These are phyloP conservation scores for Pseudoturritis turrita DNA, from an alignment of 345 rosid genomes.

Conservation along the genomic window DNA sequence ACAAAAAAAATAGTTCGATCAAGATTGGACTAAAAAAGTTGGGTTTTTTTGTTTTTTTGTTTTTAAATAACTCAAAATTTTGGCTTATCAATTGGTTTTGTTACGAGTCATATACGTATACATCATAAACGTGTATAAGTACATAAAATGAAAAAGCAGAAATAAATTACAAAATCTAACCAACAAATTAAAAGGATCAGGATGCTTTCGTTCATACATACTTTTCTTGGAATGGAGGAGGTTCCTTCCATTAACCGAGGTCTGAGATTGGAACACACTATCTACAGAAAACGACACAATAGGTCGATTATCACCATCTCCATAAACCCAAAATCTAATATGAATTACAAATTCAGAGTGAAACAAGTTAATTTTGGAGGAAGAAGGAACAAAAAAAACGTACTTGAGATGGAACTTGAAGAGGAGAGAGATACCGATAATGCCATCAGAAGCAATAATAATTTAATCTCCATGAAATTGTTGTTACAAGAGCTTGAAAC, in stretches of 20 bases:
- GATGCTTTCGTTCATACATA: constrained; percentile 21
- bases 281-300: constrained; percentile 35
- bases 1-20: not conserved
- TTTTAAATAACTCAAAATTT: not conserved
- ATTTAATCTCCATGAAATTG: too few relatives aligned
- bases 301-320: not conserved
- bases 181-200: not conserved
- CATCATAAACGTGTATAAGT: not conserved
- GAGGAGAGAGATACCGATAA: constrained; percentile 25
- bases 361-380: not conserved
- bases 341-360: not conserved
- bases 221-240: constrained; percentile 71
- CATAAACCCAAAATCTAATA: not conserved
- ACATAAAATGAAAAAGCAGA: not conserved
- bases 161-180: not conserved
- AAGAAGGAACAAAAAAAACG: not conserved
- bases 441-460: constrained; percentile 22
- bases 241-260: constrained; percentile 41
- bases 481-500: too few relatives aligned
- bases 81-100: not conserved
- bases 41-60: not conserved
- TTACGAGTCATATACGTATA: not conserved
- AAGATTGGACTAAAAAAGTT: not conserved
- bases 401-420: constrained; percentile 45
- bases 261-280: constrained; percentile 38